These are phyloP conservation scores for Gaeumannomyces tritici DNA, from an alignment of 2,329 filamentous ascomycete species.

Conservation along the genomic window DNA sequence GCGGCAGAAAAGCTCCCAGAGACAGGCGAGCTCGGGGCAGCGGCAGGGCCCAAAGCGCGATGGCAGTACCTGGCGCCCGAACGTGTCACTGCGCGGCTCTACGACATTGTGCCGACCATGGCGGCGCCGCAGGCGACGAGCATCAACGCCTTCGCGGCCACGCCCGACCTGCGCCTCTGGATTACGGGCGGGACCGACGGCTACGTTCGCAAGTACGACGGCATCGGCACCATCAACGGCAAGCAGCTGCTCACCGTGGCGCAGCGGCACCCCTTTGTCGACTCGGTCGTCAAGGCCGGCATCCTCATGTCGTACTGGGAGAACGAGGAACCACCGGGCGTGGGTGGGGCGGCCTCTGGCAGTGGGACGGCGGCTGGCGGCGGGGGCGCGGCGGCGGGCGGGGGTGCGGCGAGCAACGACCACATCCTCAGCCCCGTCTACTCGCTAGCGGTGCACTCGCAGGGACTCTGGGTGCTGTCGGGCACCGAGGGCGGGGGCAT, in stretches of 20 bases:
- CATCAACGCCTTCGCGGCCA: constrained; percentile 85
- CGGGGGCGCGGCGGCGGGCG: constrained; percentile 21
- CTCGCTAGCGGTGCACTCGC: constrained; percentile 81
- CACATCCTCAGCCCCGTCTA: constrained; percentile 79
- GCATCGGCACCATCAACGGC: constrained; percentile 87
- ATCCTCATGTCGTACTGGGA: constrained; percentile 97
- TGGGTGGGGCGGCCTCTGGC: background rate
- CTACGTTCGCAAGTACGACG: constrained; percentile 95
- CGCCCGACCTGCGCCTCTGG: constrained; percentile 89
- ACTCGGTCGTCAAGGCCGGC: constrained; percentile 91
- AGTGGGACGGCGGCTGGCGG: constrained; percentile 11
- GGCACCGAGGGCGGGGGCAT: constrained; percentile 87
- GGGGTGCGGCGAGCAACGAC: constrained; percentile 26
- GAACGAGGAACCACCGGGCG: constrained; percentile 65
- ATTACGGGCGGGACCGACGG: constrained; percentile 91
- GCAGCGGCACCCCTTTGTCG: constrained; percentile 92
- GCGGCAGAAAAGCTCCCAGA: background rate
- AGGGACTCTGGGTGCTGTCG: constrained; percentile 84
- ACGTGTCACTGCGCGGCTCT: constrained; percentile 67
- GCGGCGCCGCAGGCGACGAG: constrained; percentile 93
- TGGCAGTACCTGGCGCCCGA: constrained; percentile 59
- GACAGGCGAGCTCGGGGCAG: constrained; percentile 15
- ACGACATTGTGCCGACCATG: constrained; percentile 96
- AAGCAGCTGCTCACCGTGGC: constrained; percentile 90
- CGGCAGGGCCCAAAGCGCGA: constrained; percentile 13